A percentile compares a stretch with the other conserved stretches of the same genome.
Evolutionary conservation across 164 flowering plant species (phyloP).

Genomic region (Berberis vulgaris): DNA sequence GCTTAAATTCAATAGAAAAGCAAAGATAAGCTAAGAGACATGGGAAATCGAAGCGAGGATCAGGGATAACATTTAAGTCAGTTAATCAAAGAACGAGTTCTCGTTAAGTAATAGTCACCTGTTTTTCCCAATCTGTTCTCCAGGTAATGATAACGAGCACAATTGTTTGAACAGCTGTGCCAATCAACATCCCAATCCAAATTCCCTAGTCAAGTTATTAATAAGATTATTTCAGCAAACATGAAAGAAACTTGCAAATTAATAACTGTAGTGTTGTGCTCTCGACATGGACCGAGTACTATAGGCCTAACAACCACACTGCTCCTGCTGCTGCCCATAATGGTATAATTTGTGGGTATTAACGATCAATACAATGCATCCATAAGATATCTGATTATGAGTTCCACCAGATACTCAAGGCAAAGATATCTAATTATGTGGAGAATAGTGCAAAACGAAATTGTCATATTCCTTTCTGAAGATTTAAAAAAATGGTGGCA

Average conservation of each 20-base stretch:
- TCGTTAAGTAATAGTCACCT: constrained; percentile 16
- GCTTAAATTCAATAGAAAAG: no score
- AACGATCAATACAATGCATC: no score
- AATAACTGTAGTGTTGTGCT: neutral
- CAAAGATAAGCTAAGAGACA: neutral
- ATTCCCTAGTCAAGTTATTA: constrained; percentile 22
- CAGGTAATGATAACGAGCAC: constrained; percentile 21
- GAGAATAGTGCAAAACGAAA: no score
- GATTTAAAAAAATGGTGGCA: no score
- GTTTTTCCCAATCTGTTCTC: constrained; percentile 40
- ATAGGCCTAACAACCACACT: no score
- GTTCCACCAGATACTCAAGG: no score
- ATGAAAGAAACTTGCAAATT: neutral
- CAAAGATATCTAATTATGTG: no score
- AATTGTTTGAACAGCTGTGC: constrained; percentile 27
- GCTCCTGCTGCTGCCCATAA: no score
- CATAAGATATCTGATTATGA: no score
- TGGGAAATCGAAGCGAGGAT: neutral
- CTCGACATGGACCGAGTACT: neutral
- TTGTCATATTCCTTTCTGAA: no score
- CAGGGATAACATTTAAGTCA: neutral
- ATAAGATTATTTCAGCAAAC: neutral
- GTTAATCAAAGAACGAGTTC: neutral
- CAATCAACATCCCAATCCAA: constrained; percentile 43
- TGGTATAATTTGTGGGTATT: no score